Evolutionary conservation across 2,329 filamentous ascomycete genomes (phyloP).

Genomic region (Bipolaris victoriae): DNA sequence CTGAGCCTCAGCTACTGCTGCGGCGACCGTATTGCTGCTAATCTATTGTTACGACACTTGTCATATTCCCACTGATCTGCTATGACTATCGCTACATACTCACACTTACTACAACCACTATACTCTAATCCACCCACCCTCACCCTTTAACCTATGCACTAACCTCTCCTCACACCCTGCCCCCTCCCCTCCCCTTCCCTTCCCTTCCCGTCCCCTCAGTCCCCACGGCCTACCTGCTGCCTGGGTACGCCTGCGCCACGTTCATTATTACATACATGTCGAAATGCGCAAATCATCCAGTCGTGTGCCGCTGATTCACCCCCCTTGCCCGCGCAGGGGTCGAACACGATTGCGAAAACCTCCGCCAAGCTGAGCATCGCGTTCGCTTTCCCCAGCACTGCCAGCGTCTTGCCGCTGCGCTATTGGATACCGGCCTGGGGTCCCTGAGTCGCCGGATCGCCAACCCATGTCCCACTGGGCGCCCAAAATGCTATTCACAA

Average conservation of each 20-base stretch:
- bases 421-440: slow-evolving; percentile 3
- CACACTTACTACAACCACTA: too few relatives aligned
- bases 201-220: not conserved
- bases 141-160: slow-evolving; percentile 25
- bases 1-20: slow-evolving; percentile 21
- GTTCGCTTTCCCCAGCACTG: slow-evolving; percentile 20
- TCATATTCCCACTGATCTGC: too few relatives aligned
- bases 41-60: too few relatives aligned
- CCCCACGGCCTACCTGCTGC: too few relatives aligned
- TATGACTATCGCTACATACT: slow-evolving; percentile 6
- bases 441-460: slow-evolving; percentile 15
- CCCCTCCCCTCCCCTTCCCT: slow-evolving; percentile 9
- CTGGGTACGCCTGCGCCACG: too few relatives aligned
- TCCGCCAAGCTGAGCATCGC: slow-evolving; percentile 18
- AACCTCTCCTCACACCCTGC: slow-evolving; percentile 32
- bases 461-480: slow-evolving; percentile 7
- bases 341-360: slow-evolving; percentile 18
- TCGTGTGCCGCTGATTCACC: slow-evolving; percentile 19
- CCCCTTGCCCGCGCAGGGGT: slow-evolving; percentile 9
- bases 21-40: too few relatives aligned
- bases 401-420: not conserved
- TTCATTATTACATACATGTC: too few relatives aligned
- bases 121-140: too few relatives aligned
- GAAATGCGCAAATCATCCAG: not conserved
- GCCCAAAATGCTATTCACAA: slow-evolving; percentile 12